Base-by-base conservation (phyloP, 192 early-diverging fungal species). In the Geranomyces variabilis region DNA sequence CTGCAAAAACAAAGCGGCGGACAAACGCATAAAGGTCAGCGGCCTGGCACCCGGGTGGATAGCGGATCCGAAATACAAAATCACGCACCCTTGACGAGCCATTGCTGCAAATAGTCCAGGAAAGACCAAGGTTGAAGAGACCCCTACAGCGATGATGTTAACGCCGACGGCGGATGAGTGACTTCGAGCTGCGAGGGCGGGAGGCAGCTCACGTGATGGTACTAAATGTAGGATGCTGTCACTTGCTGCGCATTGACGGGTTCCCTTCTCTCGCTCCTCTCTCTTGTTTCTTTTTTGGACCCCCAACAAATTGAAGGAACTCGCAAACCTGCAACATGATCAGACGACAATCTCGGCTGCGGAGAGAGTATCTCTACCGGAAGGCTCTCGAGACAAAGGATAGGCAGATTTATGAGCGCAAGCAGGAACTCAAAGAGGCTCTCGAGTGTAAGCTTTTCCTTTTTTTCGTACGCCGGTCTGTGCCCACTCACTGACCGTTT, bases 351-450 rank as follows among this genome's bases (percentile, higher is more conserved):
- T 88, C 93, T 31, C 90, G 97, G 34, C 84, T 92, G 63, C 86
- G 97, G 47, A 79, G 94, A 74, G 97, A 99, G 83, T 99, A 96
- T 69, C 87, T 99, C 34, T 98, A 97, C 88, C 89, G 90, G 78
- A 99, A 99, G 84, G 91, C 95, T 13, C 85, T 97, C 8, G 97
- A 99, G 85, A 81, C 90, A 36, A 93, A 96, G 77, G 95, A 99
- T 48, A 86, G 87, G 71, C 88, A 88, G 70, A 96, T 94, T 59
- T 94, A 90, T 76, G 97, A 99, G 59, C 85, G 91, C 67, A 98
- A 97, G 84, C 94, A 96, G 79, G 79, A 89, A 74, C 87, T 99
- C 63, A 94, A 96, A 80, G 90, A 94, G 45, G 94, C 97, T 0
- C 83, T 99, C 74, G 87, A 86, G 68, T 81, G 92, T 93, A 53